Base-by-base conservation (phyloP, 768 basidiomycete genomes). In the Kwoniella sp. region DNA sequence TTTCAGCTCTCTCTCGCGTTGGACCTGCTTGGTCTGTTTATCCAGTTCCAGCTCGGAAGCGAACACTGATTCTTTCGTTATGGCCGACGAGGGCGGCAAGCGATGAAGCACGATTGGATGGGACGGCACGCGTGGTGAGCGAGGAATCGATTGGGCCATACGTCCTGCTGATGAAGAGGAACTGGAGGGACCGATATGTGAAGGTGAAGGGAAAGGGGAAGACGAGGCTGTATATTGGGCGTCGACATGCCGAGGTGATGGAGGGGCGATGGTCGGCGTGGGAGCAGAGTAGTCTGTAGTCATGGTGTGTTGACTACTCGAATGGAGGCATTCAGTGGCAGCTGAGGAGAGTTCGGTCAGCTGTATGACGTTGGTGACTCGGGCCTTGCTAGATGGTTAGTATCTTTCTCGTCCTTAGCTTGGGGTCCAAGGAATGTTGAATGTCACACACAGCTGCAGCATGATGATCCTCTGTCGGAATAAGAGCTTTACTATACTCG, bases 1-100 rank as follows among this genome's bases (percentile, higher is more conserved):
- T 15, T 73, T 69, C 13, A 81, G 57, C 25, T 70, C 73, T 22
- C 62, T 17, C 53, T 79, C 75, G 13, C 72, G 58, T 22, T 74
- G 17, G 1, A 66, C 28, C 30, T 79, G 66, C 15, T 61, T 51
- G 4, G 60, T 66, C 59, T 81, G 79, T 2, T 70, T 55, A 26
- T 75, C 67, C 15, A 77, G 67, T 50, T 79, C 78, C 9, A 75
- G 66, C 47, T 73, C 72, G 11, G 78, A 79, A 12, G 66, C 66
- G 9, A 56, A 65, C 5, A 65, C 50, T 3, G 70, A 68, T 65
- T 79, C 78, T 31, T 61, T 50, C 5, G 52, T 60, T 0, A 80
- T 50, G 4, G 61, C 51, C 2, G 65, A 61, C 0, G 70, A 58
- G 3, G 72, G 58, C 0, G 79, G 79, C 1, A 78, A 59, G 15